Conservation (phyloP, 805 yeast species). For the Helenozyma baotianmanensis region DNA sequence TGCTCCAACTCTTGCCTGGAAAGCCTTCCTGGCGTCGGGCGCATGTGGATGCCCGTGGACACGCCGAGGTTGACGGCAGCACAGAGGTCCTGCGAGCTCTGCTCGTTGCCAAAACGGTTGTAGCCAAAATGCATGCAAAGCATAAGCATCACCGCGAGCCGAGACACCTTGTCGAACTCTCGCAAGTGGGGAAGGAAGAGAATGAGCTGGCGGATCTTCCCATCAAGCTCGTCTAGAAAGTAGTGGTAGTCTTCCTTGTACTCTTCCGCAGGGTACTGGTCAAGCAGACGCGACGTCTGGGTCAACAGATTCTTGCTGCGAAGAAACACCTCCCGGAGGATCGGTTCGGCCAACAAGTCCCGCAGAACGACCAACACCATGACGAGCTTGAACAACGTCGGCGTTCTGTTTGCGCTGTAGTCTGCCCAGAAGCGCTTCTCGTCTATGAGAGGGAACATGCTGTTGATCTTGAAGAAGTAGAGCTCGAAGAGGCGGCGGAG, state of each 20-base stretch:
- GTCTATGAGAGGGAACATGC: conserved; percentile 29
- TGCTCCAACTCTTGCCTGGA: conserved; percentile 12
- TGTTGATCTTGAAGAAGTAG: conserved; percentile 29
- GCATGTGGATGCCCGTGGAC: conserved; percentile 25
- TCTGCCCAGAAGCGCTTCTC: conserved; percentile 26
- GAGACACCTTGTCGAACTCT: conserved; percentile 24
- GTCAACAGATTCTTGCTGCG: conserved; percentile 5
- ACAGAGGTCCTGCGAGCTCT: conserved; percentile 26
- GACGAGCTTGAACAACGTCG: conserved; percentile 21
- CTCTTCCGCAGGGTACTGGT: conserved; percentile 2
- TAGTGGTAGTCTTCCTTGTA: conserved; percentile 9
- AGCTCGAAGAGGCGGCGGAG: conserved; percentile 19
- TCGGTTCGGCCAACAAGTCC: conserved; percentile 24
- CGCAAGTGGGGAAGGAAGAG: conserved; percentile 27
- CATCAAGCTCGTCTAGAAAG: conserved; percentile 23
- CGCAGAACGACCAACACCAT: conserved; percentile 26
- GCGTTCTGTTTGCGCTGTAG: conserved; percentile 16
- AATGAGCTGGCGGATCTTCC: conserved; percentile 30
- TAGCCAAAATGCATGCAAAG: conserved; percentile 23
- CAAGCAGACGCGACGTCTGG: neutral
- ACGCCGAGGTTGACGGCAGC: conserved; percentile 24
- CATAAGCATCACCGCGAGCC: conserved; percentile 20
- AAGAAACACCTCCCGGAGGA: conserved; percentile 18
- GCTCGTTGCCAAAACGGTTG: conserved; percentile 27
- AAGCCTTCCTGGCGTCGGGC: conserved; percentile 7